These are phyloP conservation scores for Triticum urartu DNA, from an alignment of 176 grass and related monocot genomes.

Conservation along the genomic window DNA sequence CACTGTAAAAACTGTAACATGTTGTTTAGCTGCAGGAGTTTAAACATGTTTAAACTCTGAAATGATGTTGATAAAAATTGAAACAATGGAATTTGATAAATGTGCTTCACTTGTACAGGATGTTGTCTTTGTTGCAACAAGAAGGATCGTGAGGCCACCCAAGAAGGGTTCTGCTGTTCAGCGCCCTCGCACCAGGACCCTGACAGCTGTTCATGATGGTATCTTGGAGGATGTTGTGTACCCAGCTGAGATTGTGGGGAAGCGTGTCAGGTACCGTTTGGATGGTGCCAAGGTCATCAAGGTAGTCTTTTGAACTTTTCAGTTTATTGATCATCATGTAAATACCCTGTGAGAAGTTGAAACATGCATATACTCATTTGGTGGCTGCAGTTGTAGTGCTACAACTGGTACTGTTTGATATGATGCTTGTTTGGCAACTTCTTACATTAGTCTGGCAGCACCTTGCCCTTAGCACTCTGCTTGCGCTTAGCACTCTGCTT, in stretches of 20 bases:
- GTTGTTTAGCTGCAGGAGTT: neutral
- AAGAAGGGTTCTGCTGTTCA: slow-evolving; percentile 93
- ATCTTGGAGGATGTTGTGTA: slow-evolving; percentile 94
- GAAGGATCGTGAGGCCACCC: slow-evolving; percentile 86
- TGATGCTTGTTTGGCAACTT: neutral
- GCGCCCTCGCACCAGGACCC: slow-evolving; percentile 83
- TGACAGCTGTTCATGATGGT: slow-evolving; percentile 87
- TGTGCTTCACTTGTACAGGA: slow-evolving; percentile 29
- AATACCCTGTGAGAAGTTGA: neutral
- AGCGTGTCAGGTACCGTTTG: slow-evolving; percentile 78
- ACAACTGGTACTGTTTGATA: neutral
- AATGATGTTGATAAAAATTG: neutral
- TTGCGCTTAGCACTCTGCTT: neutral
- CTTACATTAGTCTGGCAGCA: neutral
- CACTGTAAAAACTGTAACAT: neutral
- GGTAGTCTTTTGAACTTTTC: neutral
- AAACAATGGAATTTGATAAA: neutral
- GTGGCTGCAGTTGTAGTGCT: neutral
- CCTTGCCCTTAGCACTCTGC: neutral
- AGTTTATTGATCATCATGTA: neutral
- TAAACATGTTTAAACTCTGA: neutral
- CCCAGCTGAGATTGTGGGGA: slow-evolving; percentile 91
- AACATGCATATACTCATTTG: neutral
- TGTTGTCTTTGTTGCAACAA: slow-evolving; percentile 75
- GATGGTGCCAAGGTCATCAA: slow-evolving; percentile 76